Evolutionary conservation across 805 yeast species (phyloP), one percentile per base, ranked within the genome.

Genomic region (Brettanomyces custersianus): DNA sequence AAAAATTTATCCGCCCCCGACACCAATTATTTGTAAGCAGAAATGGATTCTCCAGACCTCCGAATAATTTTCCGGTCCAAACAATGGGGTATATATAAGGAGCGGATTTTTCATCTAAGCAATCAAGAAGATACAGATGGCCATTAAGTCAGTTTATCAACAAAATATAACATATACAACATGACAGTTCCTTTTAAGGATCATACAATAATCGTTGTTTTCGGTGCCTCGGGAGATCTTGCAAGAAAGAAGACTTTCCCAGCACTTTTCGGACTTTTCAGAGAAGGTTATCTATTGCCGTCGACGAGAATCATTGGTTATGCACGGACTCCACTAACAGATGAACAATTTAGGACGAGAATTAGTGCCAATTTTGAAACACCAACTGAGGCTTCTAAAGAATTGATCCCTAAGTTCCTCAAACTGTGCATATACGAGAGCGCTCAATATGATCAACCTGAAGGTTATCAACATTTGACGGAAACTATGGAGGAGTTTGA

Each of bases 231-330:
- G 17, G 96, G 96, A 35, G 96, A 88, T 59, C 68, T 88, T 45
- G 95, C 96, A 38, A 86, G 85, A 66, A 88, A 88, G 77, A 88
- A 88, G 65, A 88, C 96, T 3, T 86, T 84, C 62, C 94, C 94
- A 8, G 90, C 92, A 4, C 61, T 83, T 16, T 82, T 81, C 49
- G 94, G 92, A 9, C 67, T 83, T 26, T 74, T 50, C 62, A 67
- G 83, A 45, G 80, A 88, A 55, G 95, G 94, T 28, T 77, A 75
- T 45, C 66, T 90, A 38, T 84, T 94, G 8, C 51, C 63, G 10
- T 58, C 77, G 20, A 77, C 82, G 26, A 74, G 75, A 52, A 85
- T 92, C 50, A 71, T 84, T 46, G 98, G 98, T 19, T 92, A 83
- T 57, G 98, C 98, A 20, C 74, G 98, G 50, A 80, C 96, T 16